phyloP scores from a whole-genome alignment of 371 early-diverging fungal genomes.

The Actinomortierella ambigua region DNA sequence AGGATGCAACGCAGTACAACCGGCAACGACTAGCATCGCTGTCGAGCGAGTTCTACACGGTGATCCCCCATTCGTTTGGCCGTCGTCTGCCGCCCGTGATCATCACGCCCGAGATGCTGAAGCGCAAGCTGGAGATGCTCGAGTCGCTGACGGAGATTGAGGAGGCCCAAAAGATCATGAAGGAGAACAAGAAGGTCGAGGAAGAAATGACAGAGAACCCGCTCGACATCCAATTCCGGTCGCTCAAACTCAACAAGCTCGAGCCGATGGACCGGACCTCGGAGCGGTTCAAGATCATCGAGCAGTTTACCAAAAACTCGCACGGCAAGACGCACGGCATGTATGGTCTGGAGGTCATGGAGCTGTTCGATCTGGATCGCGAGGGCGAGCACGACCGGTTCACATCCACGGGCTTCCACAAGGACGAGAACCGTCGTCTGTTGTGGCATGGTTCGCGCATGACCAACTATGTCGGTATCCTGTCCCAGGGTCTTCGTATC shows the following conservation, averaged over 20 bases:
- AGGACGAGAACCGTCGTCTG: constrained; percentile 54
- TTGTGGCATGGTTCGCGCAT: constrained; percentile 67
- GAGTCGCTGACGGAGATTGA: constrained; percentile 65
- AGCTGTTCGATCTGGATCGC: constrained; percentile 54
- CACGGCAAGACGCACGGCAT: constrained; percentile 54
- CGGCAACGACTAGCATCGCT: constrained; percentile 19
- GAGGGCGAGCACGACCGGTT: constrained; percentile 53
- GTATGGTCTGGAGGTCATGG: constrained; percentile 50
- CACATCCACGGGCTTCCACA: constrained; percentile 24
- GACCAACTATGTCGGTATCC: constrained; percentile 68
- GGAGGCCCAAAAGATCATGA: constrained; percentile 58
- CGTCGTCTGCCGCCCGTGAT: constrained; percentile 53
- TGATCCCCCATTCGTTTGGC: constrained; percentile 67
- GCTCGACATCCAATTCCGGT: constrained; percentile 54
- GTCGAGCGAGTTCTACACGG: constrained; percentile 58
- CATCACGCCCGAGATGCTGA: constrained; percentile 39
- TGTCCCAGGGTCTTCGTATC: constrained; percentile 62
- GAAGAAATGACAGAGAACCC: constrained; percentile 47
- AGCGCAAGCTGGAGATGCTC: constrained; percentile 60
- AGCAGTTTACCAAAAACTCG: constrained; percentile 55
- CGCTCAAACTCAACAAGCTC: constrained; percentile 50
- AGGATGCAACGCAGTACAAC: too few species aligned
- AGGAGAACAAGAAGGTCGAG: constrained; percentile 36
- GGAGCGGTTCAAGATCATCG: constrained; percentile 54
- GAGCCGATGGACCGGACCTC: constrained; percentile 52